A percentile compares a stretch with the other conserved stretches of the same genome.
Evolutionary conservation across 345 rosid species (phyloP).

Genomic region (Corymbia maculata): DNA sequence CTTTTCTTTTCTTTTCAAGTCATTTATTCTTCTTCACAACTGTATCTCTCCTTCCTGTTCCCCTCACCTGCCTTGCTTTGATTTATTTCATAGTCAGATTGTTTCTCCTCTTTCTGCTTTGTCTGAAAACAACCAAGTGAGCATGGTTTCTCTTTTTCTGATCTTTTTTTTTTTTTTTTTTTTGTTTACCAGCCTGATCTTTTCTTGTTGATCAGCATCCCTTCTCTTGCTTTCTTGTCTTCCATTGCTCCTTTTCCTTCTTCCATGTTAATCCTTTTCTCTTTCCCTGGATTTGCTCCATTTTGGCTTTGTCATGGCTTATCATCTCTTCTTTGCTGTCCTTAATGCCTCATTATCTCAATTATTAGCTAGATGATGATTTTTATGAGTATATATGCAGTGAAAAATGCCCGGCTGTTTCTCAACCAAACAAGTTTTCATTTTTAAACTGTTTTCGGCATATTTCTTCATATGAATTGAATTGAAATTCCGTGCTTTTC

Average conservation of each 20-base stretch:
- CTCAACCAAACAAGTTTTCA: neutral
- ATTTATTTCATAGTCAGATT: neutral
- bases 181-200: neutral
- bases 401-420: neutral
- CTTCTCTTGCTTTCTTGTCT: neutral
- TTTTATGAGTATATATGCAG: neutral
- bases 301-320: neutral
- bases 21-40: neutral
- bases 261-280: neutral
- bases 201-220: neutral
- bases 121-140: neutral
- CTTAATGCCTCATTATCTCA: neutral
- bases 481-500: neutral
- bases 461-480: neutral
- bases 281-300: neutral
- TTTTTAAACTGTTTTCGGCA: neutral
- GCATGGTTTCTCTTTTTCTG: neutral
- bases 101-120: neutral
- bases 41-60: neutral
- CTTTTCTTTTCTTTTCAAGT: neutral
- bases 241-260: neutral
- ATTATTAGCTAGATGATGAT: neutral
- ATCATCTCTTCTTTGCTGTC: neutral
- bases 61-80: neutral
- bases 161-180: neutral